Evolutionary conservation across 805 yeast species (phyloP).

Genomic region (Pichia nakasei): DNA sequence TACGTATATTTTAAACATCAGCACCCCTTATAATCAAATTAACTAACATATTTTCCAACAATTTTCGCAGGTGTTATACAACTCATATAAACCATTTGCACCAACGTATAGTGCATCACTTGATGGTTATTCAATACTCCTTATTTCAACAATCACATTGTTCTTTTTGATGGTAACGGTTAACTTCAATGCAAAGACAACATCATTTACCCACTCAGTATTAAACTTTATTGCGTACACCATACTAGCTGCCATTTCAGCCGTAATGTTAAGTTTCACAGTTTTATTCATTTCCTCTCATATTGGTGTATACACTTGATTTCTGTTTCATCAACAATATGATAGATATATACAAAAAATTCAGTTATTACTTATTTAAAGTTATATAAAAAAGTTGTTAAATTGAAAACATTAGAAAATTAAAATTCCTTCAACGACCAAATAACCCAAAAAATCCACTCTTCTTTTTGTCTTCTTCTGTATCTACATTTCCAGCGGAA

Average conservation of each 20-base stretch:
- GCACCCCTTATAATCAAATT: too few relatives aligned
- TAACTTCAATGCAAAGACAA: conserved; percentile 5
- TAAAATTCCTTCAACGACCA: conserved; percentile 37
- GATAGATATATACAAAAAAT: too few relatives aligned
- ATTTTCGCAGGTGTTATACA: neutral
- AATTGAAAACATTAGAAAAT: too few relatives aligned
- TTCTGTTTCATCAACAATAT: too few relatives aligned
- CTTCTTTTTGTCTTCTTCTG: conserved; percentile 23
- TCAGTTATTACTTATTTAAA: too few relatives aligned
- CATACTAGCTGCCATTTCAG: conserved; percentile 14
- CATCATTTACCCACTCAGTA: neutral
- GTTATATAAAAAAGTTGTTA: too few relatives aligned
- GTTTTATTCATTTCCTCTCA: conserved; percentile 22
- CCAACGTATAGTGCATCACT: conserved; percentile 2
- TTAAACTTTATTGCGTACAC: conserved; percentile 10
- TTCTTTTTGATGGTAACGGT: conserved; percentile 4
- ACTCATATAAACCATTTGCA: neutral
- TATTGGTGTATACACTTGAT: conserved; percentile 25
- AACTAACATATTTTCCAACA: too few relatives aligned
- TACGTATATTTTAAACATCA: too few relatives aligned
- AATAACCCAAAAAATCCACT: conserved; percentile 70
- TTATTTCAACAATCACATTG: neutral
- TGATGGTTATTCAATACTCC: neutral
- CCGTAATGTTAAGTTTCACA: conserved; percentile 23
- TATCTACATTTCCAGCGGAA: conserved; percentile 1